Base-by-base conservation (phyloP, 163 green algal species). In the Scenedesmus sp. region DNA sequence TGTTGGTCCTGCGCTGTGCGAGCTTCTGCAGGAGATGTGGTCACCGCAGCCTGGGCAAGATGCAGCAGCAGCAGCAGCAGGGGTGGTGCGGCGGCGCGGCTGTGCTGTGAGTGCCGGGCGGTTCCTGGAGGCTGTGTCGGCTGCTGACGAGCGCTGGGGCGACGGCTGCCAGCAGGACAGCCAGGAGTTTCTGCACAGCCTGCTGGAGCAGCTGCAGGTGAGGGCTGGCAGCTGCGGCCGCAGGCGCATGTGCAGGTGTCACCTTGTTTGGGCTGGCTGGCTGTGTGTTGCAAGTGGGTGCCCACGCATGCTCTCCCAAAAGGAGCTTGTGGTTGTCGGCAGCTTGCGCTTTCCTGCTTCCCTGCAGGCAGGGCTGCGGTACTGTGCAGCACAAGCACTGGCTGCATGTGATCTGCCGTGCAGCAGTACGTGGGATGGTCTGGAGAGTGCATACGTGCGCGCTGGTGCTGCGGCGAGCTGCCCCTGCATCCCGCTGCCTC, bases 161-260 rank as follows among this genome's bases (percentile, higher is more conserved):
- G 94, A 95, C 33, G 93, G 94, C 30, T 86, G 85, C 65, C 96
- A 98, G 93, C 94, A 97, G 85, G 96, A 98, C 88, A 94, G 91
- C 46, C 95, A 98, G 89, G 96, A 98, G 94, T 97, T 97, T 81
- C 93, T 98, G 83, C 95, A 96, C 89, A 93, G 88, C 72, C 91
- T 98, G 82, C 94, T 98, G 56, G 95, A 97, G 37, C 89, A 56
- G 30, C 92, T 98, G 90, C 96, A 97, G 93, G 92, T 95, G 49
- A 35, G 82, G 26, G 15, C 18, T 3, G 24, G 26, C 72, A 46
- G 73, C 73, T 49, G 12, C 40, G 51, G 9, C 51, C 7, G n/a
- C n/a, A 24, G 20, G 51, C 4, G 7, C 12, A 61, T 61, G 51
- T 61, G 51, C 10, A 61, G 13, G 12, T 22, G 7, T 61, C 51